Percentiles rank a stretch among this genome's conserved stretches.
These are phyloP conservation scores for Lachnellula occidentalis DNA, from an alignment of 2,329 filamentous ascomycete species.

Conservation along the genomic window DNA sequence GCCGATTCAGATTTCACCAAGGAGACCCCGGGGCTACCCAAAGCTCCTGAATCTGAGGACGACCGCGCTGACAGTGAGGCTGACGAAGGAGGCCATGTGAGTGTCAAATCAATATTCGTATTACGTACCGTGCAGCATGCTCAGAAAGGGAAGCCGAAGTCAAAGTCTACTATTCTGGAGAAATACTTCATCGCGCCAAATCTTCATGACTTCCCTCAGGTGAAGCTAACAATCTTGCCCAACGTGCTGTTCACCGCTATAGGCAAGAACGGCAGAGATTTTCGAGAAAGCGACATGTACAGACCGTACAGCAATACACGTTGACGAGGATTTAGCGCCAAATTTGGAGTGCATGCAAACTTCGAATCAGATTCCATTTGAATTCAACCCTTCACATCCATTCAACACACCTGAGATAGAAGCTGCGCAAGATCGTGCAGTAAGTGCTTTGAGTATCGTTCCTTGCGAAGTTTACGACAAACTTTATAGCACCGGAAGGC, in stretches of 20 bases:
- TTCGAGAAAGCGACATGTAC: not conserved
- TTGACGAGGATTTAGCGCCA: not conserved
- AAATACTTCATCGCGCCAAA: not conserved
- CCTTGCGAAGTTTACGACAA: slow-evolving; percentile 9
- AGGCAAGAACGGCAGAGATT: not conserved
- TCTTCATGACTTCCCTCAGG: not conserved
- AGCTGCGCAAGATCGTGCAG: not conserved
- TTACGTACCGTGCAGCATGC: not conserved
- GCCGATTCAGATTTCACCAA: not conserved
- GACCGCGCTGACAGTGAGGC: not conserved
- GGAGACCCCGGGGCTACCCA: not conserved
- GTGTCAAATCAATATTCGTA: not conserved
- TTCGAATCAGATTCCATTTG: not conserved
- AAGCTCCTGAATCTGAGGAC: not conserved
- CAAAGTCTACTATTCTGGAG: not conserved
- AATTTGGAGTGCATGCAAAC: not conserved
- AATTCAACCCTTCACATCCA: not conserved
- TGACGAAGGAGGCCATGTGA: not conserved
- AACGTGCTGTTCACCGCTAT: not conserved
- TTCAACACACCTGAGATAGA: not conserved
- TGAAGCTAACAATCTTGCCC: not conserved
- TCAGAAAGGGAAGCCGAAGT: not conserved
- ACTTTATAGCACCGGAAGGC: slow-evolving; percentile 1
- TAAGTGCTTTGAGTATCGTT: slow-evolving; percentile 18
- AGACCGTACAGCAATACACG: not conserved